Evolutionary conservation across 2,329 filamentous ascomycete species (phyloP), one percentile per base, ranked within the genome.

Genomic region (Lachnellula cervina): DNA sequence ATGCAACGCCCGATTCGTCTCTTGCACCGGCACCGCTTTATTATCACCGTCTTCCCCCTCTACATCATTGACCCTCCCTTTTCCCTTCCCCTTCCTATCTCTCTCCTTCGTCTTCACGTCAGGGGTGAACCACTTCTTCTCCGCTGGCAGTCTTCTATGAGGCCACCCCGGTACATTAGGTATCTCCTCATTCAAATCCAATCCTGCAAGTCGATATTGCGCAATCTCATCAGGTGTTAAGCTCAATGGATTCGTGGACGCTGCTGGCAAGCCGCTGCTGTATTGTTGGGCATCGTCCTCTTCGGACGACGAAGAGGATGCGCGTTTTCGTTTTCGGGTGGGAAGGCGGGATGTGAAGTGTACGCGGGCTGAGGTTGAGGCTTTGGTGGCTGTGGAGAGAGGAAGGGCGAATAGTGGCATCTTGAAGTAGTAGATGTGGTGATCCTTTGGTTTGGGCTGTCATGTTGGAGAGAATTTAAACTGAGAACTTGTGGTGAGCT

Each of bases 201-300:
- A 69, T 4, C 82, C 82, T 3, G 82, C 82, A 2, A 79, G 62
- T 28, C 71, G 67, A 52, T 84, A 77, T 64, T 86, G 82, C 45
- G 68, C 71, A 49, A 83, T 76, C 37, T 77, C 76, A 49, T 71
- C 68, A 0, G 78, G 79, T 2, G 76, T 72, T 61, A 84, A 77
- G 63, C 80, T 83, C 62, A 79, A 73, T 1, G 81, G 80, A 64
- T 83, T 83, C 66, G 80, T 70, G 14, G 59, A 56, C 19, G 59
- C 62, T 3, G 61, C 58, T 38, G 51, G 17, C 34, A 43, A 16
- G 47, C 44, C 40, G 43, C 19, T 19, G 28, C 16, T 44, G 8
- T 37, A 11, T 23, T 45, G 9, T n/a, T 48, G 23, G 21, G 16
- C 37, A 37, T 34, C 13, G 11, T 65, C 42, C 23, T 60, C 53